Conservation (phyloP, 306 rosid genomes). For the Cucumis sativus region Cucumber_9930_V3 NC_026660.2:23476001-23476500, state of each 20-base stretch:
- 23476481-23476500: constrained; percentile 84
- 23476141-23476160: constrained; percentile 36
- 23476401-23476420: constrained; percentile 49
- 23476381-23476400: constrained; percentile 48
- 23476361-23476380: constrained; percentile 42
- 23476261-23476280: neutral
- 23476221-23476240: constrained; percentile 92
- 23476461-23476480: constrained; percentile 85
- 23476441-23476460: constrained; percentile 67
- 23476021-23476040: no score
- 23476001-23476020: no score
- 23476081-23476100: neutral
- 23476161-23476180: constrained; percentile 75
- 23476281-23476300: neutral
- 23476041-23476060: neutral
- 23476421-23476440: constrained; percentile 31
- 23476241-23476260: constrained; percentile 47
- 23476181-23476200: constrained; percentile 44
- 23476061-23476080: neutral
- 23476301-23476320: neutral
- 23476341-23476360: constrained; percentile 64
- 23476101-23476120: neutral
- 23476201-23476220: constrained; percentile 50
- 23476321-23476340: neutral
- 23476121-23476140: neutral